Conservation (phyloP, 768 basidiomycete genomes). For the Epithele typhae region DNA sequence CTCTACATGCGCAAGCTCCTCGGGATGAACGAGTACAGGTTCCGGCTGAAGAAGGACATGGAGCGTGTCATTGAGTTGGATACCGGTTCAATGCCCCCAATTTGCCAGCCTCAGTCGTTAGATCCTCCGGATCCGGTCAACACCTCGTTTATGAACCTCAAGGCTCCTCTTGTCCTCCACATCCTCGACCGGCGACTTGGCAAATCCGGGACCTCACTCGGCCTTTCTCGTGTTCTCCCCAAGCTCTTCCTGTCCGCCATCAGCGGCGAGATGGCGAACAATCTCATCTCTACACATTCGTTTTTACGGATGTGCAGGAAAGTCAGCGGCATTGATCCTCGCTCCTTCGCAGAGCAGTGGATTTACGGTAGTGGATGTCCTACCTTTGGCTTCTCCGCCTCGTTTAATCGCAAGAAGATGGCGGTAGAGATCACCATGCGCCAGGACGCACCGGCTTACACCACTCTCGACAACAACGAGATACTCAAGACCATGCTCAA, state of each 20-base stretch:
- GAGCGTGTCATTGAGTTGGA: slow-evolving; percentile 86
- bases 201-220: slow-evolving; percentile 92
- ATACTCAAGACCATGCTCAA: slow-evolving; percentile 63
- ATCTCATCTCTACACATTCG: slow-evolving; percentile 81
- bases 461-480: slow-evolving; percentile 60
- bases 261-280: slow-evolving; percentile 83
- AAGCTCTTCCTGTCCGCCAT: slow-evolving; percentile 93
- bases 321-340: slow-evolving; percentile 86
- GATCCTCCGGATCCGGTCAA: slow-evolving; percentile 81
- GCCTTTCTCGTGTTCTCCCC: slow-evolving; percentile 90
- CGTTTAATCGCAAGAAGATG: slow-evolving; percentile 97
- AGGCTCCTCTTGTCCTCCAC: slow-evolving; percentile 93
- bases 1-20: slow-evolving; percentile 82
- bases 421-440: slow-evolving; percentile 94
- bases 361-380: slow-evolving; percentile 98
- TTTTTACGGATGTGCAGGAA: slow-evolving; percentile 92
- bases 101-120: slow-evolving; percentile 83
- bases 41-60: slow-evolving; percentile 94
- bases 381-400: slow-evolving; percentile 81
- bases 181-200: slow-evolving; percentile 92
- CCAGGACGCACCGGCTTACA: slow-evolving; percentile 80
- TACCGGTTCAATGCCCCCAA: slow-evolving; percentile 83
- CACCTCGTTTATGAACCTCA: slow-evolving; percentile 89
- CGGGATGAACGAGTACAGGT: slow-evolving; percentile 97
- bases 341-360: slow-evolving; percentile 98